A percentile compares a stretch with the other conserved stretches of the same genome.
Evolutionary conservation across 305 asterid genomes (phyloP).

Genomic region (Fraxinus paxiana): DNA sequence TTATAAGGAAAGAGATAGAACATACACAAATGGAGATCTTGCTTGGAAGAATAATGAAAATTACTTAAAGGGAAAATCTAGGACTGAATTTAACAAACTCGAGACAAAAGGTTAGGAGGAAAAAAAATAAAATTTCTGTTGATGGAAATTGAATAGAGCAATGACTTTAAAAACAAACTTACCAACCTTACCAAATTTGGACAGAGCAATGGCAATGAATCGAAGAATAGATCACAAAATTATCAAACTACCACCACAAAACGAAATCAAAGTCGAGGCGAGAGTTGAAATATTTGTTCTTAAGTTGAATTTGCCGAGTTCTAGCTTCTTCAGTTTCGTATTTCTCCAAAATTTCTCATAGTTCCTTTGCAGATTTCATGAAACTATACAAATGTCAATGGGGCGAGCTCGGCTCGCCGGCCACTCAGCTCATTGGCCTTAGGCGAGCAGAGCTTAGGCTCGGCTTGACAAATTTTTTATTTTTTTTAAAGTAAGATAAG

Average conservation of each 20-base stretch:
- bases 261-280: background rate
- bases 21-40: background rate
- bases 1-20: background rate
- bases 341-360: no score
- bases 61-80: background rate
- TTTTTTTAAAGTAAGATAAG: no score
- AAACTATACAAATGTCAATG: no score
- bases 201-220: background rate
- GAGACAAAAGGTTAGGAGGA: background rate
- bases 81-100: background rate
- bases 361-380: no score
- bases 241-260: background rate
- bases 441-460: no score
- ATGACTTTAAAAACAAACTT: background rate
- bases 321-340: no score
- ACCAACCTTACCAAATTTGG: background rate
- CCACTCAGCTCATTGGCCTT: no score
- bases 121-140: background rate
- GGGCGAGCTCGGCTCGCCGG: no score
- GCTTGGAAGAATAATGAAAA: background rate
- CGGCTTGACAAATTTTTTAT: no score
- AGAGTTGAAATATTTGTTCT: background rate
- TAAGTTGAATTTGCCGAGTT: background rate
- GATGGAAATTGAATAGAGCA: background rate
- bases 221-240: no score